Conservation (phyloP, 441 rosid species). For the Corymbia citriodora region DNA sequence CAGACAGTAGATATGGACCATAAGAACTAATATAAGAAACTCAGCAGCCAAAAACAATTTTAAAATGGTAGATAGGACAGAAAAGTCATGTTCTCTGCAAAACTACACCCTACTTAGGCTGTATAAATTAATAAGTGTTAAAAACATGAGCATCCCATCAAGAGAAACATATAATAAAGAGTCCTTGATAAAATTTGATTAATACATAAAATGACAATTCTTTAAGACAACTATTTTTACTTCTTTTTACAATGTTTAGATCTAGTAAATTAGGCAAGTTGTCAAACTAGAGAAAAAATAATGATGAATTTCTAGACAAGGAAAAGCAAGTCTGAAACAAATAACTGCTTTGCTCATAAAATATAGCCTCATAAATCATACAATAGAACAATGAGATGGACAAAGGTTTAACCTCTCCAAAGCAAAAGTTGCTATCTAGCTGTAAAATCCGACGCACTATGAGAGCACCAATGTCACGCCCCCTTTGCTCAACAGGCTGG, state of each 20-base stretch:
- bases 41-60: not conserved
- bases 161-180: not conserved
- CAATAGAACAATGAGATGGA: constrained; percentile 1
- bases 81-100: not conserved
- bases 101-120: not conserved
- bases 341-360: not conserved
- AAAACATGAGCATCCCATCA: not conserved
- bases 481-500: constrained; percentile 89
- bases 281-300: not conserved
- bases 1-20: not conserved
- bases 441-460: constrained; percentile 71
- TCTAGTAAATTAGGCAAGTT: not conserved
- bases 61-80: not conserved
- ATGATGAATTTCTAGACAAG: not conserved
- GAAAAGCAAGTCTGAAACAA: constrained; percentile 1
- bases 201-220: not conserved
- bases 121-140: not conserved
- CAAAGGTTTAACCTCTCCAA: constrained; percentile 75
- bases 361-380: not conserved
- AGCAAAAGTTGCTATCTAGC: constrained; percentile 93
- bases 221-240: not conserved
- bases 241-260: not conserved
- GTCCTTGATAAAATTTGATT: not conserved
- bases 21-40: not conserved
- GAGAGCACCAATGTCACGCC: constrained; percentile 88